phyloP scores from a whole-genome alignment of 352 stramenopile species.

The Blastocystis sp. region DNA sequence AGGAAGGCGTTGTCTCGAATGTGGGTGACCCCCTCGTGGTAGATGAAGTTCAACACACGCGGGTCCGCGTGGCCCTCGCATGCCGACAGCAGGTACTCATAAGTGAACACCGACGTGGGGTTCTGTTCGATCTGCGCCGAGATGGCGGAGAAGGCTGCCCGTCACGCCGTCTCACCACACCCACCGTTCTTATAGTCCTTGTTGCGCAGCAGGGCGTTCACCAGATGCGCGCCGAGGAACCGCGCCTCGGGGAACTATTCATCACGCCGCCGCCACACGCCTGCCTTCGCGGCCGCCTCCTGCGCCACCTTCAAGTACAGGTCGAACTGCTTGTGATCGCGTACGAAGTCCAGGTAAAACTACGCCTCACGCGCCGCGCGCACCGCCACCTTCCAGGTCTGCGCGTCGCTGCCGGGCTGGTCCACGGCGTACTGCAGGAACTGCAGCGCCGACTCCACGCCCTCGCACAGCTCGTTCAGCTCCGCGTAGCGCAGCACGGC shows the following conservation, averaged over 20 bases:
- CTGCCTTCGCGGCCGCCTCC: not conserved
- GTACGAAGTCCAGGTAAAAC: slow-evolving; percentile 3
- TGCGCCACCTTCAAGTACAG: slow-evolving; percentile 12
- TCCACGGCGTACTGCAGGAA: slow-evolving; percentile 7
- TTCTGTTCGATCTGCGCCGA: not conserved
- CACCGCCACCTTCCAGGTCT: not conserved
- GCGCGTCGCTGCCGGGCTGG: not conserved
- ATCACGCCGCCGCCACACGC: too few species aligned
- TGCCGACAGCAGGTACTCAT: slow-evolving; percentile 12
- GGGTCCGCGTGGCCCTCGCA: slow-evolving; percentile 18
- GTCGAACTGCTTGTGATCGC: not conserved
- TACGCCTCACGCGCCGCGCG: too few species aligned
- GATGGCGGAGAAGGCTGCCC: not conserved
- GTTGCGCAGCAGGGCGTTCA: slow-evolving; percentile 8
- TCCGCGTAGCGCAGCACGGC: not conserved
- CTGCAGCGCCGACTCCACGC: not conserved
- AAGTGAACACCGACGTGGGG: slow-evolving; percentile 7
- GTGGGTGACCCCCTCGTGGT: not conserved
- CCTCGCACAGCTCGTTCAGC: not conserved
- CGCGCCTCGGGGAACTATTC: slow-evolving; percentile 6
- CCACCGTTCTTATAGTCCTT: slow-evolving; percentile 1
- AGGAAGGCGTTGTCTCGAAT: not conserved
- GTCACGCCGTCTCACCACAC: too few species aligned
- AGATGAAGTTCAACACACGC: slow-evolving; percentile 15
- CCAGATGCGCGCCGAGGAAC: not conserved